phyloP scores from a whole-genome alignment of 1,139 yeast species.

The Pichia sorboxylosa region DNA sequence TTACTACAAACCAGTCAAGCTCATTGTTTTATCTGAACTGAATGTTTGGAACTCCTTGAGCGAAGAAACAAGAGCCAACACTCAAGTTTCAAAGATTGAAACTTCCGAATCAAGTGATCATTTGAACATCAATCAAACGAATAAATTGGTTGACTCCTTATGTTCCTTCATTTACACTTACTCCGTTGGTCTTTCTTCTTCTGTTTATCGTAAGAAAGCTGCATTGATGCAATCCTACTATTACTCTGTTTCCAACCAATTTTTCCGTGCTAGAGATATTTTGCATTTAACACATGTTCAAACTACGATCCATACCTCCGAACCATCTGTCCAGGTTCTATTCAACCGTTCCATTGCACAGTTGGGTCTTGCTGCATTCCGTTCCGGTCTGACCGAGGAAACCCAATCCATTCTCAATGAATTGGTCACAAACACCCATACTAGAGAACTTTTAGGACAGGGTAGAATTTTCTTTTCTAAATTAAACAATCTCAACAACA shows the following conservation, averaged over 20 bases:
- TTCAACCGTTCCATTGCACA: slow-evolving; percentile 95
- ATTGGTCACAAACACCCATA: slow-evolving; percentile 74
- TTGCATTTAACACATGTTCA: slow-evolving; percentile 78
- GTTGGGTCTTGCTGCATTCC: slow-evolving; percentile 91
- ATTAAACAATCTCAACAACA: slow-evolving; percentile 22
- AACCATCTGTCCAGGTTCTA: slow-evolving; percentile 75
- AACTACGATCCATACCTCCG: slow-evolving; percentile 71
- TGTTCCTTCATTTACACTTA: slow-evolving; percentile 57
- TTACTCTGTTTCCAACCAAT: slow-evolving; percentile 79
- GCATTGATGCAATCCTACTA: slow-evolving; percentile 79
- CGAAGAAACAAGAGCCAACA: slow-evolving; percentile 22
- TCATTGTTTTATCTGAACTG: slow-evolving; percentile 58
- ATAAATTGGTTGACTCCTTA: slow-evolving; percentile 51
- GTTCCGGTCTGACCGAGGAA: slow-evolving; percentile 77
- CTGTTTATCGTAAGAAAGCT: slow-evolving; percentile 70
- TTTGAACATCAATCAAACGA: slow-evolving; percentile 30
- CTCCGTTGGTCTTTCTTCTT: slow-evolving; percentile 29
- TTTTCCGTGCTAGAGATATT: slow-evolving; percentile 77
- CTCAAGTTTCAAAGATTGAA: slow-evolving; percentile 24
- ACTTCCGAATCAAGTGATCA: slow-evolving; percentile 20
- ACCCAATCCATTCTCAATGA: slow-evolving; percentile 83
- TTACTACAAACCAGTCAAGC: slow-evolving; percentile 79
- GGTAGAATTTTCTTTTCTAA: slow-evolving; percentile 60
- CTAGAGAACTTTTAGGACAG: slow-evolving; percentile 91
- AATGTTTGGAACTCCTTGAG: slow-evolving; percentile 48